phyloP scores from a whole-genome alignment of 352 stramenopile genomes.

The Plasmopara halstedii region DNA sequence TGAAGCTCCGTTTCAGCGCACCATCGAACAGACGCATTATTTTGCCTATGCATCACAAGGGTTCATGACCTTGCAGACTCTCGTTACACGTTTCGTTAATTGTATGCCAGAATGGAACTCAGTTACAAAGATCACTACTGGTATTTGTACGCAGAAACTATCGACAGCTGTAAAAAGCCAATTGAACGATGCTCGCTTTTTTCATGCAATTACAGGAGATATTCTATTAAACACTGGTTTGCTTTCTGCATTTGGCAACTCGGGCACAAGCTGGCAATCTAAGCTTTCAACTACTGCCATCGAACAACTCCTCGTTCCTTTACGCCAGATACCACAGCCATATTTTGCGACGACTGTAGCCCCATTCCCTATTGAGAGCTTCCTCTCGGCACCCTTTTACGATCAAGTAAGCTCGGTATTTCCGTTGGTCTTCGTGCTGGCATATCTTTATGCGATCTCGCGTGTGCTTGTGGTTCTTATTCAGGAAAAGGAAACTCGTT shows the following conservation, averaged over 20 bases:
- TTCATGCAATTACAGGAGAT: constrained; percentile 24
- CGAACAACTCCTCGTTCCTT: constrained; percentile 27
- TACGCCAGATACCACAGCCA: constrained; percentile 40
- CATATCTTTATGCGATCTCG: constrained; percentile 59
- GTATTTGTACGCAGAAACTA: constrained; percentile 32
- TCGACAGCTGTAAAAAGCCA: constrained; percentile 22
- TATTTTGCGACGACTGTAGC: constrained; percentile 30
- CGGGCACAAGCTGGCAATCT: background rate
- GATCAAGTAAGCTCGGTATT: constrained; percentile 54
- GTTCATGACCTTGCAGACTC: constrained; percentile 67
- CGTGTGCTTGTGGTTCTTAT: constrained; percentile 79
- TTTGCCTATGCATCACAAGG: constrained; percentile 29
- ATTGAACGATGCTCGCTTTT: constrained; percentile 17
- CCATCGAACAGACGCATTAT: constrained; percentile 32
- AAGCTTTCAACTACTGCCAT: background rate
- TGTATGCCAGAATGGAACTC: constrained; percentile 46
- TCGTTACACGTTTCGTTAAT: constrained; percentile 47
- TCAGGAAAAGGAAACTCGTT: constrained; percentile 65
- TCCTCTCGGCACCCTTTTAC: constrained; percentile 55
- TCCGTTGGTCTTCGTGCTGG: constrained; percentile 82
- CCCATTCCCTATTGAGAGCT: constrained; percentile 42
- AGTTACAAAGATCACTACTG: constrained; percentile 27
- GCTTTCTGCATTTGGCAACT: constrained; percentile 1
- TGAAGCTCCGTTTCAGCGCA: constrained; percentile 39
- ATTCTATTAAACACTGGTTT: constrained; percentile 22